Conservation (phyloP, 768 basidiomycete species). For the Gyrodon lividus region DNA sequence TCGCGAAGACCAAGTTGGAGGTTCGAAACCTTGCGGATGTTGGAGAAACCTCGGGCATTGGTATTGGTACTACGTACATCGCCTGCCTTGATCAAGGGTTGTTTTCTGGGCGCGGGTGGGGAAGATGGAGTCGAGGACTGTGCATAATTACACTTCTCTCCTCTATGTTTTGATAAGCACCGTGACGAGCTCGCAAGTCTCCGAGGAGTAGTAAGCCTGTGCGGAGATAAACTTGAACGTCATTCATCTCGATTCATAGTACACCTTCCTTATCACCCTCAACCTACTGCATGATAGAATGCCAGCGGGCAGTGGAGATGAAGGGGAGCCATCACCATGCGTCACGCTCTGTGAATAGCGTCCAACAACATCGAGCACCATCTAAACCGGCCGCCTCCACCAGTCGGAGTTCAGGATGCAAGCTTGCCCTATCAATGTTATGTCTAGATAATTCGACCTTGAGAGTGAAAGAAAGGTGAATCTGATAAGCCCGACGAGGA, state of each 20-base stretch:
- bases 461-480: conserved; percentile 4
- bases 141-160: background rate
- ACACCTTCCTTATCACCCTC: background rate
- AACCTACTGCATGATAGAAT: background rate
- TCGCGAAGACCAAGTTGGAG: no score
- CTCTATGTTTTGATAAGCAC: background rate
- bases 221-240: background rate
- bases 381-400: background rate
- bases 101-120: background rate
- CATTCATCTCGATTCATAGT: background rate
- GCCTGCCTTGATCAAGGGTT: background rate
- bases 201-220: background rate
- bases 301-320: background rate
- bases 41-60: no score
- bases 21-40: no score
- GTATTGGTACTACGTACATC: background rate
- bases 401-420: background rate
- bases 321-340: background rate
- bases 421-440: no score
- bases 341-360: background rate
- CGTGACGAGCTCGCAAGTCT: background rate
- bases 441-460: conserved; percentile 1
- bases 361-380: background rate
- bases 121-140: background rate
- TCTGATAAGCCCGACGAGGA: conserved; percentile 7